Base-by-base conservation (phyloP, 1,284 basidiomycete genomes). In the Sporisorium reilianum region DNA sequence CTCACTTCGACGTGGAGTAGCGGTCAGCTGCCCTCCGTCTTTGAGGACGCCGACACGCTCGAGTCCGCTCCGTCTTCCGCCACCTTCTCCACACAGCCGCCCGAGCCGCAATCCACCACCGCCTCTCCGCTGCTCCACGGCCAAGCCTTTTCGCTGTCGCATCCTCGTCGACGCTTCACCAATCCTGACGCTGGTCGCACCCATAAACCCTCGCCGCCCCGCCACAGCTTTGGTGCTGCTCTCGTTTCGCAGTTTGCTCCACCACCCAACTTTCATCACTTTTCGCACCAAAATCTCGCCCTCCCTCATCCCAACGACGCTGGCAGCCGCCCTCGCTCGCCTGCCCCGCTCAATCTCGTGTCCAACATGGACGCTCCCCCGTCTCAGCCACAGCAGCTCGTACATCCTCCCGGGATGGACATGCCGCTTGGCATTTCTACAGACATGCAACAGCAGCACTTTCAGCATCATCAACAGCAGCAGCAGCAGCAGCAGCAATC, bases 251-350 rank as follows among this genome's bases (percentile, higher is more conserved):
- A 49, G n/a, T 18, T 41, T n/a, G 20, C 48, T n/a, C 53, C 46
- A 9, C 53, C 46, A 9, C 5, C 54, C 45, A 55, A 55, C 55
- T 70, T 61, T 28, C 53, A 54, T 3, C 40, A 52, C 38, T 61
- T 64, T 23, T 57, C 62, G 3, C 32, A 48, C 16, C 10, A 48
- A 1, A 52, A 38, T 25, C 54, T 70, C 28, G 54, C 18, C 50
- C 45, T 53, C 3, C 46, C 62, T 44, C 38, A 64, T 51, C 54
- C 38, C 34, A 51, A 55, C 32, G 64, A 68, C 40, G 54, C 54
- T 34, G 44, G 38, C 32, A 38, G 64, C 46, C 64, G 70, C 25
- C 70, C 70, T 23, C 64, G 70, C 32, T 73, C 70, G 45, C 70
- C 70, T 10, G 70, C 58, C 36, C 44, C 56, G 41, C 44, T 64